These are phyloP conservation scores for Pilaira anomala DNA, from an alignment of 192 early-diverging fungal genomes.

Conservation along the genomic window DNA sequence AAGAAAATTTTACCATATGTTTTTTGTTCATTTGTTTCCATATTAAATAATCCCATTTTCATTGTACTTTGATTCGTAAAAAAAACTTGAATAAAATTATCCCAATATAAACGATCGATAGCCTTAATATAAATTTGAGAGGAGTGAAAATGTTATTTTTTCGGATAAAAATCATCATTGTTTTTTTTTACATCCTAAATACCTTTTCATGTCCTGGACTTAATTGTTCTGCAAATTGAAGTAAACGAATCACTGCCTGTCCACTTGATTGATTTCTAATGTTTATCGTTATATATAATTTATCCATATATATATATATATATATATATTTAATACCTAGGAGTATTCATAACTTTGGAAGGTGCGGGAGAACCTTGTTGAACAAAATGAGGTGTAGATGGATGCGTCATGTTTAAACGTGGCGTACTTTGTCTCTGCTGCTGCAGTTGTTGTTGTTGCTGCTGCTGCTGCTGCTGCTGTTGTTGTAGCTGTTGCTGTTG, in stretches of 20 bases:
- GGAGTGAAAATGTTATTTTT: neutral
- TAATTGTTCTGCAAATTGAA: slow-evolving; percentile 30
- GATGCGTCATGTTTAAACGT: slow-evolving; percentile 15
- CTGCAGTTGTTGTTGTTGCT: neutral
- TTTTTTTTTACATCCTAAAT: neutral
- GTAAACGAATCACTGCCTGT: slow-evolving; percentile 22
- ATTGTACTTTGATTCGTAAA: slow-evolving; percentile 23
- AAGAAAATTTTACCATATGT: slow-evolving; percentile 8
- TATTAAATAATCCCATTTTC: slow-evolving; percentile 17
- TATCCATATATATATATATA: neutral
- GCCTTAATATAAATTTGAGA: neutral
- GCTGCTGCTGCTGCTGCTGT: slow-evolving; percentile 8
- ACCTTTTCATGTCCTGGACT: slow-evolving; percentile 28
- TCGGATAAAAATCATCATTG: neutral
- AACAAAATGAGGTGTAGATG: slow-evolving; percentile 7
- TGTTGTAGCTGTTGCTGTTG: slow-evolving; percentile 18
- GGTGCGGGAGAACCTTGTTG: too few relatives aligned
- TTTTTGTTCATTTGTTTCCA: neutral
- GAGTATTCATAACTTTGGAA: slow-evolving; percentile 12
- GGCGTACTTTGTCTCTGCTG: slow-evolving; percentile 12
- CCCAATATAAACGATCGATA: slow-evolving; percentile 25
- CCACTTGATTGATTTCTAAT: slow-evolving; percentile 23
- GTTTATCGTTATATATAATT: neutral
- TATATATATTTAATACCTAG: neutral
- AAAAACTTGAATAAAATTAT: slow-evolving; percentile 22